Evolutionary conservation across 2,329 filamentous ascomycete species (phyloP).

Genomic region (Pseudogymnoascus pannorum): DNA sequence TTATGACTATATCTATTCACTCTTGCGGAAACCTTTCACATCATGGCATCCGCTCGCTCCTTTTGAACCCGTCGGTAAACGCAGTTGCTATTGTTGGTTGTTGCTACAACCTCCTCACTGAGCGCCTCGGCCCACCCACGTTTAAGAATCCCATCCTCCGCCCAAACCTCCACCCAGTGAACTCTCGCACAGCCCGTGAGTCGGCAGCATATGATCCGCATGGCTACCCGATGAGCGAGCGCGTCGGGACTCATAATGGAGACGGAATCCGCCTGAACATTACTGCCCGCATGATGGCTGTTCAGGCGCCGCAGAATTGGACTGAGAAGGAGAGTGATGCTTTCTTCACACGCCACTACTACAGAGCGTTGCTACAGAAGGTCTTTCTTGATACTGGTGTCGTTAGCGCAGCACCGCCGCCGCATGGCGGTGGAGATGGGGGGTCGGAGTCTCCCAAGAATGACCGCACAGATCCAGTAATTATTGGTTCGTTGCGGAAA

Average conservation of each 20-base stretch:
- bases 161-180: conserved; percentile 57
- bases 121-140: conserved; percentile 77
- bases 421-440: conserved; percentile 12
- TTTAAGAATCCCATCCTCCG: conserved; percentile 77
- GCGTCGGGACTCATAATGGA: conserved; percentile 50
- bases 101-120: conserved; percentile 95
- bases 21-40: conserved; percentile 98
- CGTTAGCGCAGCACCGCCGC: conserved; percentile 43
- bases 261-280: conserved; percentile 80
- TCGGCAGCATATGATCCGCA: conserved; percentile 73
- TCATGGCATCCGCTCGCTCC: conserved; percentile 78
- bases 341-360: conserved; percentile 93
- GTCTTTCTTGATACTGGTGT: conserved; percentile 85
- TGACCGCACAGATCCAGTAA: conserved; percentile 66
- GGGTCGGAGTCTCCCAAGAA: conserved; percentile 37
- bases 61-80: conserved; percentile 74
- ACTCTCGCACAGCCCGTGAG: conserved; percentile 61
- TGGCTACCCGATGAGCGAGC: conserved; percentile 86
- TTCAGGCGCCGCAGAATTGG: conserved; percentile 94
- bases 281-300: conserved; percentile 96
- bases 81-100: conserved; percentile 96
- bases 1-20: conserved; percentile 92
- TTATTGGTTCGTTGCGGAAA: conserved; percentile 80
- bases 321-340: conserved; percentile 67
- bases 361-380: conserved; percentile 79